Percentiles rank a stretch among this genome's conserved stretches.
phyloP scores from a whole-genome alignment of 2,329 filamentous ascomycete genomes.

The Fusarium irregulare region DNA sequence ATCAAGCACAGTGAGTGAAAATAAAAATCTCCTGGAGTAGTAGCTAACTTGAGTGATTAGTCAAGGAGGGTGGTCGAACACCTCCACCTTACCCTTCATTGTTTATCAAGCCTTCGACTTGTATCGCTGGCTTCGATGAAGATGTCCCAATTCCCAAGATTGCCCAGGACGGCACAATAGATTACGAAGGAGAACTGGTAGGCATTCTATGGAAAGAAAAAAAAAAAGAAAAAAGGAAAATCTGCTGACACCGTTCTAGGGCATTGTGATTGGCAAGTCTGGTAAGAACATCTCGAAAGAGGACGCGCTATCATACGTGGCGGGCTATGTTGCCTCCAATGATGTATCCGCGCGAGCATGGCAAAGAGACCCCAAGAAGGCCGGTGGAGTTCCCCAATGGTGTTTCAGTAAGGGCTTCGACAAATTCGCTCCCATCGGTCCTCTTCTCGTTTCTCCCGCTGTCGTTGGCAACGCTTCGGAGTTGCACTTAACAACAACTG shows the following conservation, averaged over 20 bases:
- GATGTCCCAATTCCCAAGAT: slow-evolving; percentile 60
- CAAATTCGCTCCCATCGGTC: slow-evolving; percentile 66
- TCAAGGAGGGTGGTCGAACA: slow-evolving; percentile 63
- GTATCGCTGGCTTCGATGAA: slow-evolving; percentile 51
- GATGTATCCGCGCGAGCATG: slow-evolving; percentile 66
- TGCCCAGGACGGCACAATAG: slow-evolving; percentile 58
- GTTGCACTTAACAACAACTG: slow-evolving; percentile 51
- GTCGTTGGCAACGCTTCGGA: slow-evolving; percentile 47
- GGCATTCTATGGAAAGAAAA: not conserved
- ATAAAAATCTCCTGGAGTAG: accelerated
- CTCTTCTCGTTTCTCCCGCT: slow-evolving; percentile 53
- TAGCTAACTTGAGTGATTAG: slow-evolving; percentile 45
- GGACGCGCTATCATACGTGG: slow-evolving; percentile 59
- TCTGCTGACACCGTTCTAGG: slow-evolving; percentile 28
- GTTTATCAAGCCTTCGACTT: slow-evolving; percentile 63
- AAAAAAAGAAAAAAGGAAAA: too few species aligned
- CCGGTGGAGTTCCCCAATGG: slow-evolving; percentile 59
- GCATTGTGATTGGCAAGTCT: slow-evolving; percentile 64
- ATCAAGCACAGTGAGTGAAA: slow-evolving; percentile 50
- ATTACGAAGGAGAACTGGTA: slow-evolving; percentile 64
- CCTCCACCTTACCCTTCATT: slow-evolving; percentile 61
- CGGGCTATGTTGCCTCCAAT: slow-evolving; percentile 60
- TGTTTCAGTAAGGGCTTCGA: slow-evolving; percentile 67
- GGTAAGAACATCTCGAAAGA: slow-evolving; percentile 62
- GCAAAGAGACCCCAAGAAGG: slow-evolving; percentile 62